Evolutionary conservation across 768 basidiomycete species (phyloP).

Genomic region (Cubamyces lactineus): DNA sequence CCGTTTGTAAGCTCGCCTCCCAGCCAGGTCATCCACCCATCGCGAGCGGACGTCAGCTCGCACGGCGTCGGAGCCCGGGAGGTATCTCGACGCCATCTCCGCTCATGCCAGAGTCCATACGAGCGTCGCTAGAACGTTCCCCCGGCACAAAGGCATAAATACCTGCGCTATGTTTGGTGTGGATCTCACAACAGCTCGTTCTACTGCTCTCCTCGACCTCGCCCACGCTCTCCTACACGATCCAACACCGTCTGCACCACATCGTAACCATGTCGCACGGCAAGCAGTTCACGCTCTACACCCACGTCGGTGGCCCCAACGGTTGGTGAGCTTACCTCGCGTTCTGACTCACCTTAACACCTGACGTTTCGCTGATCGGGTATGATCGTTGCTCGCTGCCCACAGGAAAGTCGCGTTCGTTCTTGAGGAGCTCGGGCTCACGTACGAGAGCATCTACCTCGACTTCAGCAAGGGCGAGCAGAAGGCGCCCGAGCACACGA

Average conservation of each 20-base stretch:
- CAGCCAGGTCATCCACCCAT: background rate
- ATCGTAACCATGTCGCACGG: constrained; percentile 32
- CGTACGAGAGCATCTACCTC: constrained; percentile 34
- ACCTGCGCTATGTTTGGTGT: constrained; percentile 9
- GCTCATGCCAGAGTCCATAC: background rate
- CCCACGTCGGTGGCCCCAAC: constrained; percentile 30
- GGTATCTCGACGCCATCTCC: background rate
- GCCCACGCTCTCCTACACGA: background rate
- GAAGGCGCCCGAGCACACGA: constrained; percentile 29
- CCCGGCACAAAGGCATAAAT: background rate
- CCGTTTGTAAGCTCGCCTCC: constrained; percentile 6
- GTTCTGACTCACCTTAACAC: background rate
- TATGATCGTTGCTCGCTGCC: too few relatives aligned
- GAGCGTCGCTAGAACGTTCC: constrained; percentile 2
- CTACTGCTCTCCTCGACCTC: background rate
- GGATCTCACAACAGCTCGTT: background rate
- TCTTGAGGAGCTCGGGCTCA: constrained; percentile 33
- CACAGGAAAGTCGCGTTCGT: constrained; percentile 33
- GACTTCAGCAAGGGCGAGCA: constrained; percentile 33
- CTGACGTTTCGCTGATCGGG: background rate
- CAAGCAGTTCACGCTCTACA: constrained; percentile 36
- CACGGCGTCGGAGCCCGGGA: background rate
- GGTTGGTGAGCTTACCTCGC: constrained; percentile 25
- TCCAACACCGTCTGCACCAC: background rate
- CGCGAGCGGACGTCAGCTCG: background rate